Conservation (phyloP, 148 eudicot species). For the Rhododendron griersonianum region DNA sequence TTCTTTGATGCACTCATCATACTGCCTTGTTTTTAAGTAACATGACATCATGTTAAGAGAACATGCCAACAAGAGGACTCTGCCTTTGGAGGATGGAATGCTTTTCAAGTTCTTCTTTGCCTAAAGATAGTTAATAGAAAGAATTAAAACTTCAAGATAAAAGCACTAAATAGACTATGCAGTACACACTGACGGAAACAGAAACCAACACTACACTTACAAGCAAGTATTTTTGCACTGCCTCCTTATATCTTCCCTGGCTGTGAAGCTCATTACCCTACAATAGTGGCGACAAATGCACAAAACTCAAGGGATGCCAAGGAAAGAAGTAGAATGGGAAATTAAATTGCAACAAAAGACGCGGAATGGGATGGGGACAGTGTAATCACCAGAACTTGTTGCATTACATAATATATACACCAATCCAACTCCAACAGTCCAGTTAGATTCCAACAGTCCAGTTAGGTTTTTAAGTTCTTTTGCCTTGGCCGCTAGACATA, state of each 20-base stretch:
- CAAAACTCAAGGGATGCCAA: not conserved
- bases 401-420: not conserved
- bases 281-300: constrained; percentile 16
- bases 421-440: not conserved
- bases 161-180: not conserved
- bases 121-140: constrained; percentile 27
- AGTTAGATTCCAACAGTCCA: not conserved
- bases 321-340: not conserved
- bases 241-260: constrained; percentile 70
- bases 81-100: constrained; percentile 53
- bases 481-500: not conserved
- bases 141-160: not conserved
- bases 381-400: not conserved
- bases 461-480: not conserved
- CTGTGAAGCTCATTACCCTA: constrained; percentile 90
- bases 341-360: not conserved
- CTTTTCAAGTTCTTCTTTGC: constrained; percentile 80
- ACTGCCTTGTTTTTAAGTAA: constrained; percentile 76
- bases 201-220: constrained; percentile 43
- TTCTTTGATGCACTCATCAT: constrained; percentile 74
- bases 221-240: constrained; percentile 72
- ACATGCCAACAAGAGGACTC: constrained; percentile 61
- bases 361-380: not conserved
- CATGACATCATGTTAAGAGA: constrained; percentile 98
- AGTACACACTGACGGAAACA: constrained; percentile 3